phyloP scores from a whole-genome alignment of 2,329 filamentous ascomycete genomes.

The Hirsutella thompsonii region DNA sequence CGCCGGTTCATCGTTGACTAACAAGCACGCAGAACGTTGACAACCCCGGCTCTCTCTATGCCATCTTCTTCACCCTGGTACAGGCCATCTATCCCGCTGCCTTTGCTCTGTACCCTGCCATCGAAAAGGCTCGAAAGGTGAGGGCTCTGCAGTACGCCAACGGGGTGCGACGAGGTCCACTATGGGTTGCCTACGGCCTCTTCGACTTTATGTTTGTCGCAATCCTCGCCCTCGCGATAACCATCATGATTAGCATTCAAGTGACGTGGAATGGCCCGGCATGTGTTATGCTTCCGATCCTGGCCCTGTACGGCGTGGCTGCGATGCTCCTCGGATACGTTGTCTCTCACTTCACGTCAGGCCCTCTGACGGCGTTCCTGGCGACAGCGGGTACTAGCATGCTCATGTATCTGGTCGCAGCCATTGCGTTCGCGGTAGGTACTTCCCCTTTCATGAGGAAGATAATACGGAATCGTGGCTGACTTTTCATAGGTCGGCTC shows the following conservation, averaged over 20 bases:
- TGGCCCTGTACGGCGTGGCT: constrained; percentile 64
- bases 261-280: constrained; percentile 57
- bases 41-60: too few species aligned
- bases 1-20: too few species aligned
- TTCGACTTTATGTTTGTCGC: constrained; percentile 70
- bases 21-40: too few species aligned
- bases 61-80: constrained; percentile 51
- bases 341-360: constrained; percentile 47
- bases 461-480: constrained; percentile 13
- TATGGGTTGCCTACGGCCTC: constrained; percentile 66
- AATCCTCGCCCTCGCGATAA: constrained; percentile 44
- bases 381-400: constrained; percentile 43
- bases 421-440: too few species aligned
- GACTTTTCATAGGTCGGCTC: constrained; percentile 34
- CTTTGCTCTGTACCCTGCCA: constrained; percentile 66
- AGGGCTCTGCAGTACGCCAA: constrained; percentile 77
- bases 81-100: constrained; percentile 54
- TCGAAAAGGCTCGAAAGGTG: constrained; percentile 63
- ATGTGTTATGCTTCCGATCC: constrained; percentile 63
- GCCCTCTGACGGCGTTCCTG: constrained; percentile 59
- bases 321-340: constrained; percentile 58
- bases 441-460: too few species aligned
- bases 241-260: not conserved
- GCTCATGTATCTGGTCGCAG: constrained; percentile 25
- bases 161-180: constrained; percentile 60